These are phyloP conservation scores for Escallonia herrerae DNA, from an alignment of 129 eudicot species.

Conservation along the genomic window DNA sequence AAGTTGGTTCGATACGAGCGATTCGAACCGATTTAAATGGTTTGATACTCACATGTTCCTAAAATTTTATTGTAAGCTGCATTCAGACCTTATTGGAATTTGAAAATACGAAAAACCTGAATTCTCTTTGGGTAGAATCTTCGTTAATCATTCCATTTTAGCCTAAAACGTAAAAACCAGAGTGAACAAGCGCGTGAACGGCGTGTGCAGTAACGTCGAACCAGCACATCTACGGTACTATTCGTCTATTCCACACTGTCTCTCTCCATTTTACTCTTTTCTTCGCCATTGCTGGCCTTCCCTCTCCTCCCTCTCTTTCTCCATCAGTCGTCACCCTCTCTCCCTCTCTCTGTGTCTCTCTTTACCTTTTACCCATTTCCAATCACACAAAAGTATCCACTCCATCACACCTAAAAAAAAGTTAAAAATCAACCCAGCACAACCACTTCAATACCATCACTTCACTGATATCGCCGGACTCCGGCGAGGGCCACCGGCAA, in stretches of 20 bases:
- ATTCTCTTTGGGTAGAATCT: no score
- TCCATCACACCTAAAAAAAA: conserved; percentile 4
- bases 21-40: no score
- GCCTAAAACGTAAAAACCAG: no score
- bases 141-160: no score
- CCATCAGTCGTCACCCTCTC: neutral
- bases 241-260: conserved; percentile 1
- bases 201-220: neutral
- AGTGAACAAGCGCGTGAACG: conserved; percentile 15
- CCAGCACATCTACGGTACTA: conserved; percentile 10
- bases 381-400: conserved; percentile 15
- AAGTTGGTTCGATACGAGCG: no score
- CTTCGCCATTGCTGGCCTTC: neutral
- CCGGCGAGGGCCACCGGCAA: conserved; percentile 43
- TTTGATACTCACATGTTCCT: no score
- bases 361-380: conserved; percentile 2
- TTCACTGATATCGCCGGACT: conserved; percentile 23
- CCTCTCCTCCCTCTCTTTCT: conserved; percentile 5
- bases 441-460: neutral
- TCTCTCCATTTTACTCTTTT: neutral
- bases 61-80: no score
- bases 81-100: neutral
- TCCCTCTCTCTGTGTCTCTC: conserved; percentile 7
- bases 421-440: neutral
- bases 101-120: neutral